Conservation (phyloP, 306 rosid species). For the Vigna trinervia region DNA sequence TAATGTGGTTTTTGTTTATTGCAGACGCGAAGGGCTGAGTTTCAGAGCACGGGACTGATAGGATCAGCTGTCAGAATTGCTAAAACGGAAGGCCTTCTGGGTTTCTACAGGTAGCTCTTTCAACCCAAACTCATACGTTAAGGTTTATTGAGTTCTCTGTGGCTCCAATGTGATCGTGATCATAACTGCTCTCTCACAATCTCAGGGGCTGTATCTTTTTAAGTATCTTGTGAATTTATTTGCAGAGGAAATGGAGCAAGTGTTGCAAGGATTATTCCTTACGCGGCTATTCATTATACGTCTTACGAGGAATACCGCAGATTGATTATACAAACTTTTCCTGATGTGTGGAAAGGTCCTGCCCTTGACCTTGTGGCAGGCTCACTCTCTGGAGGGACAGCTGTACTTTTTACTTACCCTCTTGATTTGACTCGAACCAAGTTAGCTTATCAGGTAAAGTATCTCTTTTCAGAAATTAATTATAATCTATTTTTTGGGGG, state of each 20-base stretch:
- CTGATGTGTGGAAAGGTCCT: conserved; percentile 77
- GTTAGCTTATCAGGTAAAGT: conserved; percentile 90
- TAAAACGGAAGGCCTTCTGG: conserved; percentile 77
- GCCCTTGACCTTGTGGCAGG: conserved; percentile 96
- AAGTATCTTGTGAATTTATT: conserved; percentile 29
- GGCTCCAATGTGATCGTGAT: neutral
- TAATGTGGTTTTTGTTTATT: too few species aligned
- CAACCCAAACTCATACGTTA: neutral
- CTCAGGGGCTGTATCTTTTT: conserved; percentile 9
- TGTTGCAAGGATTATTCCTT: conserved; percentile 95
- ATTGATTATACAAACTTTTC: conserved; percentile 79
- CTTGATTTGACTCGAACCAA: conserved; percentile 92
- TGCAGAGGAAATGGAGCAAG: conserved; percentile 97
- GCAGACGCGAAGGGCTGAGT: conserved; percentile 87
- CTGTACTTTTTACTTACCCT: conserved; percentile 89
- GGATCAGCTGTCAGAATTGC: conserved; percentile 74
- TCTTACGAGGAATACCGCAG: conserved; percentile 90
- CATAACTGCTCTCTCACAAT: neutral
- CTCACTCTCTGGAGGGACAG: conserved; percentile 94
- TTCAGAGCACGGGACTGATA: conserved; percentile 68
- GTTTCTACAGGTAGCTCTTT: conserved; percentile 76
- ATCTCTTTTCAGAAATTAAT: conserved; percentile 8
- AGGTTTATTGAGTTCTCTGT: too few species aligned
- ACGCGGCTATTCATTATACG: conserved; percentile 94
- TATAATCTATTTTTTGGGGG: neutral